Percentiles rank a stretch among this genome's conserved stretches.
Conservation (phyloP, 768 basidiomycete species). For the Megacollybia marginata region DNA sequence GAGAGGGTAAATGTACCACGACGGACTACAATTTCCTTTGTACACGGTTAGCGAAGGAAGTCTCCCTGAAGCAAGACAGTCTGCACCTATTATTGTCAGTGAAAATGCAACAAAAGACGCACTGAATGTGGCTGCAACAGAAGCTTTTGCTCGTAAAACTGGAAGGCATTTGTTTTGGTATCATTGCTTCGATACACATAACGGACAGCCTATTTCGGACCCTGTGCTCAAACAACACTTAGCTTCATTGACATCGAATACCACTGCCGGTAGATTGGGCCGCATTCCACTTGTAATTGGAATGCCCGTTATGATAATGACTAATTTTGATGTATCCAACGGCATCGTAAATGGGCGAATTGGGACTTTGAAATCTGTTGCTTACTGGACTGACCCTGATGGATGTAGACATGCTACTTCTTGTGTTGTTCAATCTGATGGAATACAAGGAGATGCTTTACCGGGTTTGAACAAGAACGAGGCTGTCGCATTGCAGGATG, state of each 20-base stretch:
- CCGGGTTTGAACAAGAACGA: conserved; percentile 6
- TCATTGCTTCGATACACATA: no score
- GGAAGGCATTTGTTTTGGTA: no score
- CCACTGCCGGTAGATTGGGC: no score
- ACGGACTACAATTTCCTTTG: neutral
- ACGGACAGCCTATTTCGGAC: no score
- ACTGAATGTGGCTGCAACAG: no score
- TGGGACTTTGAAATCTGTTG: conserved; percentile 6
- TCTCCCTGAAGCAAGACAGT: neutral
- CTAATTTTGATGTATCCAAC: conserved; percentile 17
- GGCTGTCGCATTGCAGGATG: conserved; percentile 10
- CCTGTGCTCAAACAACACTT: no score
- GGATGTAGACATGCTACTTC: conserved; percentile 8
- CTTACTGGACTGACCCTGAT: conserved; percentile 8
- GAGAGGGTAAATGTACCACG: neutral
- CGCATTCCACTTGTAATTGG: conserved; percentile 18
- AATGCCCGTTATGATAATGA: conserved; percentile 19
- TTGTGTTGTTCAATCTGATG: conserved; percentile 7
- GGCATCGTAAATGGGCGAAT: conserved; percentile 19
- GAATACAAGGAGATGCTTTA: neutral
- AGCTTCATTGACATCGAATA: no score
- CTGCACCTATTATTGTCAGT: conserved; percentile 11
- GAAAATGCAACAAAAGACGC: no score
- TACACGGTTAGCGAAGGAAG: neutral
- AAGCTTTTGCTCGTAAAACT: no score